These are phyloP conservation scores for Eleusine coracana DNA, from an alignment of 176 grass and related monocot species.

Conservation along the genomic window DNA sequence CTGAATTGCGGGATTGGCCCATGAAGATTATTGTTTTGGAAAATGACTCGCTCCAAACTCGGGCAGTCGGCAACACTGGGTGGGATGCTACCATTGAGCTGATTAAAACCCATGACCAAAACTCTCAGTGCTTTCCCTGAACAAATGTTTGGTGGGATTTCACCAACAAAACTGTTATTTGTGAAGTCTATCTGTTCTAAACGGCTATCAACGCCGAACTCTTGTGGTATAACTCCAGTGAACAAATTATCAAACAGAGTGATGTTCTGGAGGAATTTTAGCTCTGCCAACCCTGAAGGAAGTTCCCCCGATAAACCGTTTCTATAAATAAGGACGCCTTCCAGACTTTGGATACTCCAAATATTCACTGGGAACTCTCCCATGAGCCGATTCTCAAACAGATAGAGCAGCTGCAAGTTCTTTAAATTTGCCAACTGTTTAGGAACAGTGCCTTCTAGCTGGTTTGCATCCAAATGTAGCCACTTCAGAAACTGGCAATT, in stretches of 20 bases:
- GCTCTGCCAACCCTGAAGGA: constrained; percentile 49
- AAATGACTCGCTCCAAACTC: constrained; percentile 51
- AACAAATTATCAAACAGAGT: constrained; percentile 59
- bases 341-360: constrained; percentile 60
- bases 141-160: constrained; percentile 73
- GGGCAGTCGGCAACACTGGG: constrained; percentile 52
- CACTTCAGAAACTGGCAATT: constrained; percentile 37
- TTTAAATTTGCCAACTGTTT: constrained; percentile 51
- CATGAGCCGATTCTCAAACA: constrained; percentile 46
- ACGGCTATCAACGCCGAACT: constrained; percentile 56
- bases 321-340: constrained; percentile 44
- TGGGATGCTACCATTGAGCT: constrained; percentile 75
- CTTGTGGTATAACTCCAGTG: constrained; percentile 57
- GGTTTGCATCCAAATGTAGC: constrained; percentile 61
- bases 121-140: constrained; percentile 57
- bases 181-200: constrained; percentile 58
- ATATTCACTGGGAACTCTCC: constrained; percentile 68
- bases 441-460: constrained; percentile 57
- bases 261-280: constrained; percentile 56
- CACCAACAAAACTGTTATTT: constrained; percentile 64
- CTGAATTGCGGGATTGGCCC: constrained; percentile 60
- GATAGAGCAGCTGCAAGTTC: constrained; percentile 43
- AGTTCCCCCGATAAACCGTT: constrained; percentile 55
- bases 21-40: constrained; percentile 52
- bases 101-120: constrained; percentile 65